Base-by-base conservation (phyloP, 495 filamentous ascomycete species). In the Penicillium mononematosum region DNA sequence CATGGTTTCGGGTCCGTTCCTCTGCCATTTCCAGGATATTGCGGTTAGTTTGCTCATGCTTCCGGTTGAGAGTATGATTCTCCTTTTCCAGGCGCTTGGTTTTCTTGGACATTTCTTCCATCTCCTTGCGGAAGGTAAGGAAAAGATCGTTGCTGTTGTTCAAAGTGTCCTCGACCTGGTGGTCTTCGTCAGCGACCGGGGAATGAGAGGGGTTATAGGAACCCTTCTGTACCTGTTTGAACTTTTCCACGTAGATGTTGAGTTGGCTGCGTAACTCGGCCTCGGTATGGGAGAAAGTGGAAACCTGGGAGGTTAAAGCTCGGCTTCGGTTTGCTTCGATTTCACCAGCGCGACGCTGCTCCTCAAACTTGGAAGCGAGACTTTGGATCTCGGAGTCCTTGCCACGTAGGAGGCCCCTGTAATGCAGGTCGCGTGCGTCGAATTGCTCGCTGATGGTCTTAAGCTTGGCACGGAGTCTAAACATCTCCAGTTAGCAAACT, bases 41-140 rank as follows among this genome's bases (percentile, higher is more conserved):
- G 59, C 86, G 87, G 64, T 93, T 96, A 9, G 93, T 95, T 38
- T 89, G 83, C 61, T 97, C 91, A 67, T 96, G 92, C 72, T 96
- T 98, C 53, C 94, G 83, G 54, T 90, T 95, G 36, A 96, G 84
- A 31, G 84, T 88, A 59, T 92, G 85, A 63, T 98, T 98, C 66
- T 98, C 95, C 70, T 96, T 96, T 70, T 98, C 94, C 25, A 98
- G 80, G 16, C 94, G 87, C 71, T 98, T 97, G 5, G 94, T 97
- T 78, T 98, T 98, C 78, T 97, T 97, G 0, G 92, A 96, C 95
- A 98, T 98, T 68, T 98, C 94, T 74, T 98, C 94, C 95, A 98
- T 98, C 73, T 98, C 94, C 75, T 96, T 98, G 34, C 94, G 87
- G 75, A 98, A 98, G 0, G 94, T 98, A 45, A 97, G 80, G 71